phyloP scores from a whole-genome alignment of 2,329 filamentous ascomycete genomes.

The Arthrobotrys conoides region DNA sequence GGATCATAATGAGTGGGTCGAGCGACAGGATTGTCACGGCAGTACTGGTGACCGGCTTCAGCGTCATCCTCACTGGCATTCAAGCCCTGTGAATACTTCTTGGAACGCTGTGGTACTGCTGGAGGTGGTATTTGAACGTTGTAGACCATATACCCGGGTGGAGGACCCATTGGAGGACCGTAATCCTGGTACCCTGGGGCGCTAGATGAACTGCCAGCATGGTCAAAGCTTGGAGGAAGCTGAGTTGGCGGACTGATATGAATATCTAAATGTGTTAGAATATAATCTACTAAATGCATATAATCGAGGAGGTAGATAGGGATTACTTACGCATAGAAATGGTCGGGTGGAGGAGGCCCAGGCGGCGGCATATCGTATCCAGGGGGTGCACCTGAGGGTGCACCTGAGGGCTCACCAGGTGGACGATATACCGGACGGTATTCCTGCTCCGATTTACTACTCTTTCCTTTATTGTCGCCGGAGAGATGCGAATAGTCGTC shows the following conservation, averaged over 20 bases:
- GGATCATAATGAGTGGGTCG: constrained; percentile 71
- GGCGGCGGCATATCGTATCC: constrained; percentile 43
- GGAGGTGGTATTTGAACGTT: constrained; percentile 41
- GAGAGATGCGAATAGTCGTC: constrained; percentile 55
- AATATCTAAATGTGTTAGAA: not conserved
- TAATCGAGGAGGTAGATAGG: not conserved
- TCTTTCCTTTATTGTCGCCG: constrained; percentile 52
- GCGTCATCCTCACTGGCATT: constrained; percentile 78
- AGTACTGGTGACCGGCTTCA: constrained; percentile 78
- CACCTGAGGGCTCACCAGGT: constrained; percentile 29
- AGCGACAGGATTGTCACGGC: constrained; percentile 73
- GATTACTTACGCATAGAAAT: constrained; percentile 33
- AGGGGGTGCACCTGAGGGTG: constrained; percentile 45
- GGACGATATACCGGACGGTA: constrained; percentile 35
- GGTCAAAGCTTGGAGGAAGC: constrained; percentile 37
- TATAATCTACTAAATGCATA: not conserved
- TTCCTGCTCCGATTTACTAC: constrained; percentile 43
- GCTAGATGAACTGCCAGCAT: constrained; percentile 36
- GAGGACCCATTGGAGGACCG: constrained; percentile 41
- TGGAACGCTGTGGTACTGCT: constrained; percentile 37
- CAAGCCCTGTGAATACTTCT: constrained; percentile 49
- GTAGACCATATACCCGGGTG: constrained; percentile 57
- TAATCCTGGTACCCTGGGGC: constrained; percentile 37
- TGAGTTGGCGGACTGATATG: constrained; percentile 31
- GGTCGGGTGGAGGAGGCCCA: constrained; percentile 35